Percentiles rank a stretch among this genome's conserved stretches.
Evolutionary conservation across 441 rosid genomes (phyloP).

Genomic region (Adansonia rubrostipa): DNA sequence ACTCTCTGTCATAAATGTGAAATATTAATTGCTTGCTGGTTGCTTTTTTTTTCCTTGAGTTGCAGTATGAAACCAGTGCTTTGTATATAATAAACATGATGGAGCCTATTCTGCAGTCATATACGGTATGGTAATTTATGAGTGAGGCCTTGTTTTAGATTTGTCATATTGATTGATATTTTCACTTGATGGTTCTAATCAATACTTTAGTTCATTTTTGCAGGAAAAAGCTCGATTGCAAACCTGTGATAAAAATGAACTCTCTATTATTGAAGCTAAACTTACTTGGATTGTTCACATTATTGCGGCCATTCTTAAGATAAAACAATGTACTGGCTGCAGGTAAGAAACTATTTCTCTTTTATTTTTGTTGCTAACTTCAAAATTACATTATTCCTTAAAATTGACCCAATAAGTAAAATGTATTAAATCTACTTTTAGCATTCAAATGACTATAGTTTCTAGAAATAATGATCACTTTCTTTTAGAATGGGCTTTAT

Average conservation of each 20-base stretch:
- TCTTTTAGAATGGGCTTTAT: conserved; percentile 10
- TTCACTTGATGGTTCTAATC: conserved; percentile 20
- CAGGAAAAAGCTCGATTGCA: conserved; percentile 83
- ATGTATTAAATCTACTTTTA: not conserved
- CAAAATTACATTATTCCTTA: not conserved
- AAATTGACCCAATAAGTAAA: not conserved
- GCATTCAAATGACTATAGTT: not conserved
- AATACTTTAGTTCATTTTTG: conserved; percentile 27
- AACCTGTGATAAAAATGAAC: conserved; percentile 67
- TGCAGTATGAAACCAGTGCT: conserved; percentile 95
- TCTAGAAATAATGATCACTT: not conserved
- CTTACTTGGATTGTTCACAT: conserved; percentile 97
- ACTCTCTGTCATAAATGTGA: not conserved
- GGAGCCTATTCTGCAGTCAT: conserved; percentile 96
- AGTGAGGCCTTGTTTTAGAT: conserved; percentile 21
- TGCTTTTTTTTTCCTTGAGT: conserved; percentile 26
- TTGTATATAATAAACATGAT: conserved; percentile 71
- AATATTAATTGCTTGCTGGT: conserved; percentile 12
- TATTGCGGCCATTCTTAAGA: conserved; percentile 90
- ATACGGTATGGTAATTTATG: conserved; percentile 62
- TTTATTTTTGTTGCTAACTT: conserved; percentile 24
- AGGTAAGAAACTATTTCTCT: conserved; percentile 56
- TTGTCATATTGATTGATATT: conserved; percentile 14
- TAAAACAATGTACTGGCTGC: conserved; percentile 83
- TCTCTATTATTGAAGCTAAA: conserved; percentile 87